Conservation (phyloP, 345 rosid species). For the Lumnitzera racemosa region DNA sequence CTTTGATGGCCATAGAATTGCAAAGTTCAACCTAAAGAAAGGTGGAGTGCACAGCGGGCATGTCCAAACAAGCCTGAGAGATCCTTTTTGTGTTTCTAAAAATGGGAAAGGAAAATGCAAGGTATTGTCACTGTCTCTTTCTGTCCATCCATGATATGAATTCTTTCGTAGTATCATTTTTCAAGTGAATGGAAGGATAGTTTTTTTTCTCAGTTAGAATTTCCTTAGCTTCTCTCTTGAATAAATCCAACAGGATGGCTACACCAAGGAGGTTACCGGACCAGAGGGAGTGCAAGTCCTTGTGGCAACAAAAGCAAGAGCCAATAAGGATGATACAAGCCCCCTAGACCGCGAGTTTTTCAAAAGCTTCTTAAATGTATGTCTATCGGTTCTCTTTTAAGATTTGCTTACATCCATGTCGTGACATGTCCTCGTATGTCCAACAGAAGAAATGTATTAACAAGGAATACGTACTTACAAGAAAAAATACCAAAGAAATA, state of each 20-base stretch:
- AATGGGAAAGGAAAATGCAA: constrained; percentile 74
- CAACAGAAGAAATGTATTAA: too few relatives aligned
- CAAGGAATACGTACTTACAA: too few relatives aligned
- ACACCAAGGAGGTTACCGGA: constrained; percentile 54
- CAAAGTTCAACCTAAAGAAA: constrained; percentile 47
- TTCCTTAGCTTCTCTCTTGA: background rate
- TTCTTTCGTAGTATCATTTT: too few relatives aligned
- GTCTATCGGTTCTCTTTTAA: constrained; percentile 8
- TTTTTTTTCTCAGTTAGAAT: too few relatives aligned
- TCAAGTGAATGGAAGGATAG: too few relatives aligned
- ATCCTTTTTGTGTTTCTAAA: constrained; percentile 50
- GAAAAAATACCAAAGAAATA: background rate
- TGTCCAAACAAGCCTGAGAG: constrained; percentile 62
- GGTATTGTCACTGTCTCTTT: constrained; percentile 20
- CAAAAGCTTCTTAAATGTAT: constrained; percentile 77
- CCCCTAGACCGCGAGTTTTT: constrained; percentile 57
- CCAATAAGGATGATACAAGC: constrained; percentile 34
- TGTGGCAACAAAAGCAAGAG: constrained; percentile 71
- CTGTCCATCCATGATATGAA: background rate
- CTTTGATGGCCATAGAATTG: constrained; percentile 47
- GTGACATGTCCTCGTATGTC: too few relatives aligned
- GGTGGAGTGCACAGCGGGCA: constrained; percentile 87
- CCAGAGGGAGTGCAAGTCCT: constrained; percentile 62
- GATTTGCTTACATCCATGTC: background rate
- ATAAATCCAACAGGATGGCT: constrained; percentile 56